Conservation (phyloP, 495 filamentous ascomycete genomes). For the Bacidia rubella region DNA sequence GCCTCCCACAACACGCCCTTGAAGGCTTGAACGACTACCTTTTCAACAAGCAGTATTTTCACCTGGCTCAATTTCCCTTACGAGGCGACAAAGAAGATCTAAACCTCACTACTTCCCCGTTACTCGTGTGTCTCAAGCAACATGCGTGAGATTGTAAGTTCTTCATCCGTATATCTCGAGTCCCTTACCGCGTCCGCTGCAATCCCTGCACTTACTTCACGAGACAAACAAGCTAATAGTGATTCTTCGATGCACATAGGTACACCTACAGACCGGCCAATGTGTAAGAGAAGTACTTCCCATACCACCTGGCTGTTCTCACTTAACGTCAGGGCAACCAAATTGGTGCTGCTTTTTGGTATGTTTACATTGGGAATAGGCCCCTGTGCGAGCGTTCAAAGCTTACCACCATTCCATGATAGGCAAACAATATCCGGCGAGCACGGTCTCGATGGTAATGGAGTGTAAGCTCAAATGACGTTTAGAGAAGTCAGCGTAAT, state of each 20-base stretch:
- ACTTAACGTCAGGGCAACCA: constrained; percentile 72
- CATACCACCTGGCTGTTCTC: background rate
- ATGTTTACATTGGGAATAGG: constrained; percentile 23
- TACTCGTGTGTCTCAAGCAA: constrained; percentile 24
- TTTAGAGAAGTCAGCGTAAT: background rate
- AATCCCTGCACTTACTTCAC: constrained; percentile 24
- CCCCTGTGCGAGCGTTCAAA: background rate
- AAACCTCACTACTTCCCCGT: background rate
- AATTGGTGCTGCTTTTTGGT: constrained; percentile 99
- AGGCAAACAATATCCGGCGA: constrained; percentile 97
- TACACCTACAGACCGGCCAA: constrained; percentile 98
- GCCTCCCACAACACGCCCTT: constrained; percentile 13
- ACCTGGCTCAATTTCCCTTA: background rate
- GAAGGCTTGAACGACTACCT: constrained; percentile 1
- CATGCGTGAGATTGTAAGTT: constrained; percentile 92
- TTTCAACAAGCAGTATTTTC: background rate
- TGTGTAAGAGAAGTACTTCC: constrained; percentile 50
- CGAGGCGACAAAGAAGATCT: no score
- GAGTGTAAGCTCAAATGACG: constrained; percentile 46
- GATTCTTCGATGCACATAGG: constrained; percentile 43
- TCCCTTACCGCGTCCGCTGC: constrained; percentile 21
- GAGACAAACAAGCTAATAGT: constrained; percentile 21
- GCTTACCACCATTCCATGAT: constrained; percentile 16
- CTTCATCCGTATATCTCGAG: constrained; percentile 9
- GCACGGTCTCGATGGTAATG: constrained; percentile 95